These are phyloP conservation scores for Croton setiger DNA, from an alignment of 441 rosid species.

Conservation along the genomic window DNA sequence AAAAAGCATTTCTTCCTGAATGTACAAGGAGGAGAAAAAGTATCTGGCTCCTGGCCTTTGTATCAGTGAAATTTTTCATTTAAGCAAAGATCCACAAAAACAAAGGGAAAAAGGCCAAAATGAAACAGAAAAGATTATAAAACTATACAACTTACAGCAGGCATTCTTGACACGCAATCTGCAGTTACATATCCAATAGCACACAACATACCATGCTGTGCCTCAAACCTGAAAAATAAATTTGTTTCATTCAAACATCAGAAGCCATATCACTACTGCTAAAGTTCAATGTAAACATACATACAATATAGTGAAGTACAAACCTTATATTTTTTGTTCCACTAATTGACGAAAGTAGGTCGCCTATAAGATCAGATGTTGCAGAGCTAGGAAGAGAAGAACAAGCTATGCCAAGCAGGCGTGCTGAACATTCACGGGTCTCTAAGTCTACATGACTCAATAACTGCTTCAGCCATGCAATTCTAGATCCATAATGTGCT, in stretches of 20 bases:
- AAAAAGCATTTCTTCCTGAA: background rate
- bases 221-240: constrained; percentile 65
- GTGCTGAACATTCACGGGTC: constrained; percentile 93
- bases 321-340: constrained; percentile 64
- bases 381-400: constrained; percentile 61
- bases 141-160: constrained; percentile 55
- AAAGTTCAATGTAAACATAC: background rate
- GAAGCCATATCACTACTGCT: constrained; percentile 3
- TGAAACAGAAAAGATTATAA: background rate
- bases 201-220: constrained; percentile 73
- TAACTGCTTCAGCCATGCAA: constrained; percentile 84
- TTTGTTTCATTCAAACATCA: constrained; percentile 21
- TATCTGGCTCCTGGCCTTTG: background rate
- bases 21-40: background rate
- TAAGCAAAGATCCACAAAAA: background rate
- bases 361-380: constrained; percentile 58
- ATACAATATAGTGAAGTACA: constrained; percentile 9
- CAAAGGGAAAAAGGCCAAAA: background rate
- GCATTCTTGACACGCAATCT: constrained; percentile 50
- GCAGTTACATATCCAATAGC: constrained; percentile 83
- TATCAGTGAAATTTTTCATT: background rate
- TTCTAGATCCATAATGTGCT: constrained; percentile 54
- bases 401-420: constrained; percentile 89
- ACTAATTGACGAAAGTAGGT: constrained; percentile 52
- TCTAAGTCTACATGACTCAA: constrained; percentile 72